phyloP scores from a whole-genome alignment of 371 early-diverging fungal species.

The Mucor circinelloides region DNA sequence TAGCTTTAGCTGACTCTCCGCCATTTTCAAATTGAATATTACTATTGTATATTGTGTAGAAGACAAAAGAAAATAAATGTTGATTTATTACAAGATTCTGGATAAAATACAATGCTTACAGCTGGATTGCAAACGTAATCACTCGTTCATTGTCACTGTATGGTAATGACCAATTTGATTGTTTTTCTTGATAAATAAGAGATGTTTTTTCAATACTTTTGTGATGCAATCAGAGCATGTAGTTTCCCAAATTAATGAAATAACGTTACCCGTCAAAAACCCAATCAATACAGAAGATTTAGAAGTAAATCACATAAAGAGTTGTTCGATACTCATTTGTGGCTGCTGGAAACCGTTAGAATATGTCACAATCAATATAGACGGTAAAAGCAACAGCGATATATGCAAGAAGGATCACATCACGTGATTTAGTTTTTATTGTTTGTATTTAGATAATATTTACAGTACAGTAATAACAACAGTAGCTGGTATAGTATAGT shows the following conservation, averaged over 20 bases:
- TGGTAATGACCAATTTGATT: background rate
- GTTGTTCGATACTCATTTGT: too few species aligned
- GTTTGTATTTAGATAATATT: too few species aligned
- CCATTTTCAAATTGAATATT: background rate
- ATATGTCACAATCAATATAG: too few species aligned
- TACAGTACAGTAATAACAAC: background rate
- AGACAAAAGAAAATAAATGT: background rate
- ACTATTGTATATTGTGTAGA: too few species aligned
- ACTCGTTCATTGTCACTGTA: background rate
- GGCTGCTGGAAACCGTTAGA: too few species aligned
- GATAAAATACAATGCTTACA: background rate
- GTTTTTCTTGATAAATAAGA: background rate
- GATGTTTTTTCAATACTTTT: background rate
- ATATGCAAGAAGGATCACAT: too few species aligned
- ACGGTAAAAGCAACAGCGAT: too few species aligned
- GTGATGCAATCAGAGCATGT: background rate
- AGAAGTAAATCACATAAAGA: too few species aligned
- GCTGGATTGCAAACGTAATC: background rate
- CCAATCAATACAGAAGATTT: too few species aligned
- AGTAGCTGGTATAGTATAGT: constrained; percentile 64
- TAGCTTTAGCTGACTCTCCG: background rate
- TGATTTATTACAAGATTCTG: too few species aligned
- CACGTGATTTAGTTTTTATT: background rate
- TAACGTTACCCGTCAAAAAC: too few species aligned
- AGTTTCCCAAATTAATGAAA: too few species aligned